Evolutionary conservation across 139 green algal species (phyloP).

Genomic region (Gonium pectorale): DNA sequence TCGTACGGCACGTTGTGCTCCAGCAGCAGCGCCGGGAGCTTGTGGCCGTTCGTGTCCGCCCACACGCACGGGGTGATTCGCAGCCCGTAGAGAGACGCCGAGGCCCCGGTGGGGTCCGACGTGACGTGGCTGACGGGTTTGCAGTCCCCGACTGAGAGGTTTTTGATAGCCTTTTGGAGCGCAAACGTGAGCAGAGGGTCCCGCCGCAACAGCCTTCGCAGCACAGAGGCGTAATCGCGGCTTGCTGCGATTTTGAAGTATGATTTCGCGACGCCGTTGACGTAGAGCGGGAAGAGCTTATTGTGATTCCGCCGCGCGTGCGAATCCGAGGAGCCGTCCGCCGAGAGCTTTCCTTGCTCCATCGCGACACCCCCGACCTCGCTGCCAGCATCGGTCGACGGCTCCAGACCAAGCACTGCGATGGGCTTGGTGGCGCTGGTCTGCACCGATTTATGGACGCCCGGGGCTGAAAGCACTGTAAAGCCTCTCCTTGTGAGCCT

Average conservation of each 20-base stretch:
- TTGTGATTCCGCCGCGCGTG: constrained; percentile 44
- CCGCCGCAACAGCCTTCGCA: constrained; percentile 53
- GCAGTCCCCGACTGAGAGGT: constrained; percentile 45
- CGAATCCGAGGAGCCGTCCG: background rate
- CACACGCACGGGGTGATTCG: constrained; percentile 62
- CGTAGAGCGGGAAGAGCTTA: constrained; percentile 54
- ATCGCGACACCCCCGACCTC: background rate
- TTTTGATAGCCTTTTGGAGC: constrained; percentile 58
- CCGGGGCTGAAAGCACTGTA: constrained; percentile 21
- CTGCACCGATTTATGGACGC: constrained; percentile 37
- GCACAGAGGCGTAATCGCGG: constrained; percentile 55
- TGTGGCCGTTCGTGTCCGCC: constrained; percentile 25
- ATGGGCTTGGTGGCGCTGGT: constrained; percentile 36
- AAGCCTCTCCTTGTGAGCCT: constrained; percentile 33
- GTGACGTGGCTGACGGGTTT: constrained; percentile 59
- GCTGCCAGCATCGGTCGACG: background rate
- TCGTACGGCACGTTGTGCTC: constrained; percentile 66
- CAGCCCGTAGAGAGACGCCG: constrained; percentile 57
- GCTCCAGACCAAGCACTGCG: constrained; percentile 34
- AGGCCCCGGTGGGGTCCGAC: constrained; percentile 54
- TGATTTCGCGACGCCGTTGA: constrained; percentile 40
- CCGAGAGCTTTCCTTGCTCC: background rate
- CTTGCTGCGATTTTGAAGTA: constrained; percentile 52
- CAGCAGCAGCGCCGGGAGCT: constrained; percentile 54
- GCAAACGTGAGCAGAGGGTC: constrained; percentile 64